Evolutionary conservation across 345 rosid species (phyloP), one percentile per base, ranked within the genome.

Genomic region (Balakata baccata): DNA sequence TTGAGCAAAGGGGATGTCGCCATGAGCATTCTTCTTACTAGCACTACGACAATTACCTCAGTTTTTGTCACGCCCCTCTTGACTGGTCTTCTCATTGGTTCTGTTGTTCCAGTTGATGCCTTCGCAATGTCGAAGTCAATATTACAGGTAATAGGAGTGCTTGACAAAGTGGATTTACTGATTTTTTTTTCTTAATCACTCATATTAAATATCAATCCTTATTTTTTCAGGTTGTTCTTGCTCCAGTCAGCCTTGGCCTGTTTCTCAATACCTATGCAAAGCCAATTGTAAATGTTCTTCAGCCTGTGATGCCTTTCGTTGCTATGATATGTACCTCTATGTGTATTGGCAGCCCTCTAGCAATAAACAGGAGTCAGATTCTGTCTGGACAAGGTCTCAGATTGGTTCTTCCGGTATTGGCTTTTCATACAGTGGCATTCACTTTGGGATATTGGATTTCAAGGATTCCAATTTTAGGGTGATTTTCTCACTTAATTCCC

Each of bases 341-440:
- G 80, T 90, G 98, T 75, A 92, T 94, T 47, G 98, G 98, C 50
- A 92, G 98, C 84, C 98, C 98, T 7, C 92, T 94, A 69, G 96
- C 98, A 2, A 84, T 92, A 70, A 94, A 92, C 53, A 87, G 78
- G 70, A 79, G 88, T 82, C 95, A 86, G 77, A 94, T 94, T 77
- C 85, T 88, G 39, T 94, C 97, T 22, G 62, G 71, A 56, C 86
- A 89, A 68, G 97, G 98, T 73, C 84, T 90, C 34, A 83, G 81
- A 65, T 78, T 92, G 86, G 75, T 90, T 82, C 74, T 92, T 83
- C 98, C 98, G 7, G 87, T 94, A 16, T 67, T 90, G 78, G 81
- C 92, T 69, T 92, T 94, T 84, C 98, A 92, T 77, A 84, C 83
- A 0, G 83, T 82, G 76, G 95, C 98, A 71, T 92, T 94, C 83